Conservation (phyloP, 495 filamentous ascomycete genomes). For the Tirmania nivea region DNA sequence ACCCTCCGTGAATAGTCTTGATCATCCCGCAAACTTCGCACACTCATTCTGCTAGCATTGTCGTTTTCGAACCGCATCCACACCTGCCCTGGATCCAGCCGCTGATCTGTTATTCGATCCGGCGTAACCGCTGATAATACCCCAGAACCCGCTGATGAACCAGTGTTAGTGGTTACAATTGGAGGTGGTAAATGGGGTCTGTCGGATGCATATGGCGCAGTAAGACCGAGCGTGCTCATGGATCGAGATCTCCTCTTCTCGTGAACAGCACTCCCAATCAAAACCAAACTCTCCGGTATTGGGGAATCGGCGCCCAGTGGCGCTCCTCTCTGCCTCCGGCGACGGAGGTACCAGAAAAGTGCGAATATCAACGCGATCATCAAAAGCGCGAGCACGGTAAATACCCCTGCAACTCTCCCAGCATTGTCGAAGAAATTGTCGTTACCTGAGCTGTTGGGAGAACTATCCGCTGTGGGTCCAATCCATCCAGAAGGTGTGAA, state of each 20-base stretch:
- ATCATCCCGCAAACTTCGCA: slow-evolving; percentile 18
- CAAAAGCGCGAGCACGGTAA: slow-evolving; percentile 20
- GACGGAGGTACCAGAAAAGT: slow-evolving; percentile 11
- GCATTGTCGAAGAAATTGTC: slow-evolving; percentile 15
- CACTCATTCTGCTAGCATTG: slow-evolving; percentile 19
- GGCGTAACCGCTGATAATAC: background rate
- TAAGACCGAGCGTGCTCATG: slow-evolving; percentile 17
- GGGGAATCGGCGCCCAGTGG: background rate
- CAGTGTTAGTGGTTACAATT: background rate
- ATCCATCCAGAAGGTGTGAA: slow-evolving; percentile 24
- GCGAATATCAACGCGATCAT: slow-evolving; percentile 15
- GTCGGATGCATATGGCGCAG: slow-evolving; percentile 6
- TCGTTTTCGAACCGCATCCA: slow-evolving; percentile 19
- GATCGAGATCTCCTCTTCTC: slow-evolving; percentile 14
- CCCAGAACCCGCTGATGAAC: background rate
- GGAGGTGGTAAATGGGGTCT: slow-evolving; percentile 5
- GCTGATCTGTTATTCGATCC: slow-evolving; percentile 12
- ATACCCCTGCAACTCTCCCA: slow-evolving; percentile 19
- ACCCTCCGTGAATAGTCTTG: slow-evolving; percentile 18
- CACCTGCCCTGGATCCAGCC: slow-evolving; percentile 16
- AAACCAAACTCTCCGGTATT: slow-evolving; percentile 3
- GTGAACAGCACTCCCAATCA: slow-evolving; percentile 9
- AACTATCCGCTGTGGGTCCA: slow-evolving; percentile 1
- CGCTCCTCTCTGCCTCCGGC: slow-evolving; percentile 6
- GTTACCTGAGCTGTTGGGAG: background rate